Evolutionary conservation across 352 stramenopile genomes (phyloP), one percentile per base, ranked within the genome.

Genomic region (Globisporangium spiculum): DNA sequence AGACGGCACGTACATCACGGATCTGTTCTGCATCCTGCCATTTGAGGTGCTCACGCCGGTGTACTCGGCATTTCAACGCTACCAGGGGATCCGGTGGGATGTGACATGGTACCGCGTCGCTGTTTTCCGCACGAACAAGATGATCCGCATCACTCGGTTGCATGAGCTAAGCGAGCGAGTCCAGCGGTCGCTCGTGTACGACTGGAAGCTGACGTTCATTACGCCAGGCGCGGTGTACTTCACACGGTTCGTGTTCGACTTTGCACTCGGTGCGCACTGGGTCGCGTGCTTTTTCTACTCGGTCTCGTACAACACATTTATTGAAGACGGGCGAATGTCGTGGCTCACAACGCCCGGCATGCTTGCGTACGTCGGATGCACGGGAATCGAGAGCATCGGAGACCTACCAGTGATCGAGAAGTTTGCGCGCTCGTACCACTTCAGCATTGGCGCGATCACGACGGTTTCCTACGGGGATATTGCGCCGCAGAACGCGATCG

Each of bases 391-490:
- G 12, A 66, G 63, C 46, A 71, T 82, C 48, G 66, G 54, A 0
- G 41, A 69, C 1, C 67, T 82, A 6, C 70, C 68, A 9, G 48
- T 76, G 4, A 26, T 48, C 3, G 60, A n/a, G 26, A 75, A 76
- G 67, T 80, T 78, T 41, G 50, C 74, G 41, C 67, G 75, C 9
- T 67, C 75, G 30, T 76, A 75, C 55, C 73, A 82, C 60, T 82
- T 80, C 27, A 82, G 75, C 22, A 78, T 82, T 0, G 75, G 73
- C 22, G 70, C 75, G 7, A 71, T 80, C 48, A 82, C 75, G 58
- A 80, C 75, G 1, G 71, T 82, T 24, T 82, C 67, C 41, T 82
- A 82, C 48, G 75, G 75, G 12, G 76, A 83, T 60, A 83, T 83
- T 34, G 32, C 71, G 22, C 76, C 76, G 12, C 70, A 74, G 66